Evolutionary conservation across 164 flowering plant genomes (phyloP).

Genomic region (Chimonanthus praecox): DNA sequence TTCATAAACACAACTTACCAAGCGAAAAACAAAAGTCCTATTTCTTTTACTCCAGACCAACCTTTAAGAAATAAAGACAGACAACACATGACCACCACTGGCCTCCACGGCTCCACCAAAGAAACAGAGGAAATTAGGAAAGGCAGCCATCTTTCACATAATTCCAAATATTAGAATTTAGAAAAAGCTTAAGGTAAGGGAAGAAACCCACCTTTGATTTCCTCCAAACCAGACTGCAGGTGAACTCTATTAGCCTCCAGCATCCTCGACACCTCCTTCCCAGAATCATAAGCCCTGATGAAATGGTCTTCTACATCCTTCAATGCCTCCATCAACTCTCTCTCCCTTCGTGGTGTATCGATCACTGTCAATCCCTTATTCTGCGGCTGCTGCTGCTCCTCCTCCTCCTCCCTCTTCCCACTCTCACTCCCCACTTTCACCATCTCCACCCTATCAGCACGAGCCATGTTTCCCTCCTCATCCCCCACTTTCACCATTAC

Average conservation of each 20-base stretch:
- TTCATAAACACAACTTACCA: neutral
- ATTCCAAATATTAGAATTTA: neutral
- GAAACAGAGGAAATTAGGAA: neutral
- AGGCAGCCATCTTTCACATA: neutral
- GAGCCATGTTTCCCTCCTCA: conserved; percentile 21
- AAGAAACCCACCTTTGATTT: conserved; percentile 64
- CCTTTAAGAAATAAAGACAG: too few species aligned
- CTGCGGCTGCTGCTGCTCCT: conserved; percentile 9
- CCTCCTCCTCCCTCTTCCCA: conserved; percentile 1
- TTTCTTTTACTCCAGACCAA: neutral
- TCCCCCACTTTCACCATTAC: conserved; percentile 20
- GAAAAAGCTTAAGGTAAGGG: neutral
- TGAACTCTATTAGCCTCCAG: conserved; percentile 69
- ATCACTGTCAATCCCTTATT: conserved; percentile 56
- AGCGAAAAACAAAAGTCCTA: neutral
- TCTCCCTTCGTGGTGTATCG: conserved; percentile 59
- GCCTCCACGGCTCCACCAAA: neutral
- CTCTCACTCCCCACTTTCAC: conserved; percentile 3
- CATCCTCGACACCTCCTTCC: conserved; percentile 83
- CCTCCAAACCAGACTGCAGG: conserved; percentile 67
- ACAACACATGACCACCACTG: neutral
- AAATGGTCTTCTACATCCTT: conserved; percentile 81
- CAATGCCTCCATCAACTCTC: conserved; percentile 81
- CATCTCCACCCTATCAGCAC: conserved; percentile 40
- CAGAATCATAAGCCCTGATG: conserved; percentile 73